Conservation (phyloP, 495 filamentous ascomycete genomes). For the Rhypophila decipiens region DNA sequence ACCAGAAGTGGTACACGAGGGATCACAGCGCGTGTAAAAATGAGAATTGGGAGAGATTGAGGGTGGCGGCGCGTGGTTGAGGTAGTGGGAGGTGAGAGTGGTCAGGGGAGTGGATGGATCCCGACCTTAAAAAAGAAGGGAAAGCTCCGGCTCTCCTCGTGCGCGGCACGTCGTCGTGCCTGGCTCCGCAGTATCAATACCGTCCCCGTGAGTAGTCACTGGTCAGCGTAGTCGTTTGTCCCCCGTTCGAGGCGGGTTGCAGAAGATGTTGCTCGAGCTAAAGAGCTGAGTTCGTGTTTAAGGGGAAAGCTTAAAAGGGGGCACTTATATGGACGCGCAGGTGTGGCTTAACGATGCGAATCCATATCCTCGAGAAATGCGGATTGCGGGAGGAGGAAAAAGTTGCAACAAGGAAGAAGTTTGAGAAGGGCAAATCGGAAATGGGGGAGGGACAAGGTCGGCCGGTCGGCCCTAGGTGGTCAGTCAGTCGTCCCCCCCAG, state of each 20-base stretch:
- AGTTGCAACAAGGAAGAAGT: conserved; percentile 26
- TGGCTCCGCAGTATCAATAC: no score
- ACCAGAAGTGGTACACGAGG: background rate
- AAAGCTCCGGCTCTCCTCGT: no score
- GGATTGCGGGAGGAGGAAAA: conserved; percentile 31
- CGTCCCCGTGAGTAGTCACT: no score
- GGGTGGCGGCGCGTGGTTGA: background rate
- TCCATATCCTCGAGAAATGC: no score
- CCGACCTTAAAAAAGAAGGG: no score
- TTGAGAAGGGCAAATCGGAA: conserved; percentile 22
- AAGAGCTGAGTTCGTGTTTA: conserved; percentile 10
- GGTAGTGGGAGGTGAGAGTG: background rate
- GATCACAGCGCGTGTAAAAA: background rate
- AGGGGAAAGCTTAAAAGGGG: no score
- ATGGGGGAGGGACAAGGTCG: conserved; percentile 6
- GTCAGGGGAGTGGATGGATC: background rate
- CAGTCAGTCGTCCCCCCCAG: background rate
- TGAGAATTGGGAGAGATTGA: background rate
- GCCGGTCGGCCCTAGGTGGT: conserved; percentile 6
- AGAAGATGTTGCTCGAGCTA: no score
- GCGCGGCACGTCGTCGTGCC: no score
- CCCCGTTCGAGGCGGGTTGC: no score
- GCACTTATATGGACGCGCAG: no score
- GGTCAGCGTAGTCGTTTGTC: no score
- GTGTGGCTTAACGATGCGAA: no score